Base-by-base conservation (phyloP, 1,139 yeast species). In the Hyphopichia wangnamkhiaoensis region DNA sequence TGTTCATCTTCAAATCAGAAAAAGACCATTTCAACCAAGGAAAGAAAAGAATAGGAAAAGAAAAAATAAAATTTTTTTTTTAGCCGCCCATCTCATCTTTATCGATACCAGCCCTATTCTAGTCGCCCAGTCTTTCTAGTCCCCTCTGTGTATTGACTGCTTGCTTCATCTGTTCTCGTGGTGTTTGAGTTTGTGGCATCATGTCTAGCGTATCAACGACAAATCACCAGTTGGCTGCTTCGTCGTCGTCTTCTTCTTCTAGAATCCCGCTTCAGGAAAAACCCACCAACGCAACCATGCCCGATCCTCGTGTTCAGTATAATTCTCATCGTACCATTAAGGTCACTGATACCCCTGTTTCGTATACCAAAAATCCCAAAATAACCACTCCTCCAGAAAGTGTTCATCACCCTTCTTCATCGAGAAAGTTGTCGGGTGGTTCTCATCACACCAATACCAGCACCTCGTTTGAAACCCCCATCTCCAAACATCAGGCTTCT, bases 321-420 rank as follows among this genome's bases (percentile, higher is more conserved):
- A 12, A 12, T 6, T 12, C 23, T 21, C 10, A 18, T 10, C 16
- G 20, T 10, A 29, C 17, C 7, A 7, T 6, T 14, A 30, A 20
- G 15, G 24, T 35, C 9, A 35, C 34, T 5, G 38, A 35, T 31
- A 35, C 38, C n/a, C 38, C 38, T 10, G 16, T 35, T 17, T 17
- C 19, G 4, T 24, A 33, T 25, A 30, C 21, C 13, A 35, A 31
- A 36, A 37, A 39, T 35, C 44, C 52, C 29, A 63, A 60, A 39
- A 60, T 67, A 41, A 53, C 70, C 32, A 68, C 73, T 23, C 72
- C 74, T 8, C 73, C 74, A 5, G 69, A 61, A 40, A 46, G 59
- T 37, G 40, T 50, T 13, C 32, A 37, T 39, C n/a, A 6, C n/a
- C 7, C 7, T 21, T 13, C 33, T 12, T n/a, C n/a, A n/a, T n/a